Evolutionary conservation across 2,329 filamentous ascomycete genomes (phyloP).

Genomic region (Microcera coccophila): DNA sequence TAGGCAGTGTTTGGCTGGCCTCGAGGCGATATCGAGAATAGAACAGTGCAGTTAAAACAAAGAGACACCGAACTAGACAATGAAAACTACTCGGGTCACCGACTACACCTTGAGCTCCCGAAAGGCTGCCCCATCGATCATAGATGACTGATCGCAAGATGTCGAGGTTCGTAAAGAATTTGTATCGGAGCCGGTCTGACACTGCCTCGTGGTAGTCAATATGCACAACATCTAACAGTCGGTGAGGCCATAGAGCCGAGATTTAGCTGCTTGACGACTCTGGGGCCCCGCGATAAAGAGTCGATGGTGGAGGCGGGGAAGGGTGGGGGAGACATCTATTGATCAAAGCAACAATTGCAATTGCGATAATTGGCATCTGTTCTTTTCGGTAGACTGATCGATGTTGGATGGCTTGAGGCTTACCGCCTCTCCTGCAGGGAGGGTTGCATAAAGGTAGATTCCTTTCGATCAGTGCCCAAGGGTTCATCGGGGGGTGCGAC

Average conservation of each 20-base stretch:
- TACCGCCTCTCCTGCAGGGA: neutral
- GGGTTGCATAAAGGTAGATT: neutral
- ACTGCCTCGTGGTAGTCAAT: neutral
- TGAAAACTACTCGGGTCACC: no score
- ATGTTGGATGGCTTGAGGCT: no score
- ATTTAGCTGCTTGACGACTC: conserved; percentile 10
- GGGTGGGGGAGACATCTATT: neutral
- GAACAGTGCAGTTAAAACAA: no score
- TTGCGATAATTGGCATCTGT: neutral
- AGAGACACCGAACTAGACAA: no score
- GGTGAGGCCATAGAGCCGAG: conserved; percentile 20
- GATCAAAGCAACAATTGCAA: neutral
- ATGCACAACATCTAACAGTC: conserved; percentile 16
- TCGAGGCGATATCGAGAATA: no score
- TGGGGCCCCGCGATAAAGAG: conserved; percentile 29
- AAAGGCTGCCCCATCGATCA: no score
- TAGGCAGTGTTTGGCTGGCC: no score
- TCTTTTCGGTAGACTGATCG: neutral
- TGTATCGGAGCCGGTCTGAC: no score
- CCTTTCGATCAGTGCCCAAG: neutral
- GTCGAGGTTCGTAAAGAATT: no score
- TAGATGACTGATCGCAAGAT: no score
- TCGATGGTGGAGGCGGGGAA: conserved; percentile 4
- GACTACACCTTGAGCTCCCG: no score
- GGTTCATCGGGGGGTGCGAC: no score